Conservation (phyloP, 305 asterid genomes). For the Salvia sclarea region DNA sequence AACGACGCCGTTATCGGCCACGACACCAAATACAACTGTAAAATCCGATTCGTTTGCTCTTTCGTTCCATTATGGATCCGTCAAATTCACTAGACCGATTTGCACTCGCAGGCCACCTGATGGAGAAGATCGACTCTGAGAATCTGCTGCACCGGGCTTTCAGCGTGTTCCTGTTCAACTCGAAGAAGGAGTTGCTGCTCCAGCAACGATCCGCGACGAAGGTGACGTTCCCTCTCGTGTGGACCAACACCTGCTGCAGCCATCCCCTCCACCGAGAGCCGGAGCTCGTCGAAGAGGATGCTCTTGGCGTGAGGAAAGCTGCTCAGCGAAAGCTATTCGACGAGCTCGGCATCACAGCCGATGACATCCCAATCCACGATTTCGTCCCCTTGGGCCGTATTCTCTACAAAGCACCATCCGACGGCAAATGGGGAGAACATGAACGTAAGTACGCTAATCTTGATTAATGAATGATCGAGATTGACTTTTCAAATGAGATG, state of each 20-base stretch:
- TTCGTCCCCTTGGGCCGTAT: conserved; percentile 81
- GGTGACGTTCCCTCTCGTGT: conserved; percentile 69
- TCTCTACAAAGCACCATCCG: conserved; percentile 89
- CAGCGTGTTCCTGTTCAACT: conserved; percentile 88
- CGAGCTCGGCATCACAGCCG: conserved; percentile 81
- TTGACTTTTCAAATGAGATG: too few relatives aligned
- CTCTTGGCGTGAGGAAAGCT: conserved; percentile 81
- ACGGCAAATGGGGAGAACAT: conserved; percentile 97
- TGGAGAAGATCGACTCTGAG: conserved; percentile 79
- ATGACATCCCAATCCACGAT: conserved; percentile 70
- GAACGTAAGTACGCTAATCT: conserved; percentile 64
- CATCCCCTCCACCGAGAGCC: conserved; percentile 64
- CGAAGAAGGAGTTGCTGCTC: conserved; percentile 73
- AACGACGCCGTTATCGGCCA: conserved; percentile 81
- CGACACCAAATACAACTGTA: conserved; percentile 86
- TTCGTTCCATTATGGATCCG: too few relatives aligned
- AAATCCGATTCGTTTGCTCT: too few relatives aligned
- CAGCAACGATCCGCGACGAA: conserved; percentile 75
- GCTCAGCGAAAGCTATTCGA: conserved; percentile 92
- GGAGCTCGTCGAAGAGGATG: conserved; percentile 59
- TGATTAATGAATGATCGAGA: too few relatives aligned
- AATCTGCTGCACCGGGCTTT: conserved; percentile 90
- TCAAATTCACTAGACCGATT: too few relatives aligned
- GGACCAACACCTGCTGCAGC: conserved; percentile 84
- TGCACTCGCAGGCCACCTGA: conserved; percentile 69